Conservation (phyloP, 2,329 filamentous ascomycete genomes). For the Hawksworthiomyces lignivorus region DNA sequence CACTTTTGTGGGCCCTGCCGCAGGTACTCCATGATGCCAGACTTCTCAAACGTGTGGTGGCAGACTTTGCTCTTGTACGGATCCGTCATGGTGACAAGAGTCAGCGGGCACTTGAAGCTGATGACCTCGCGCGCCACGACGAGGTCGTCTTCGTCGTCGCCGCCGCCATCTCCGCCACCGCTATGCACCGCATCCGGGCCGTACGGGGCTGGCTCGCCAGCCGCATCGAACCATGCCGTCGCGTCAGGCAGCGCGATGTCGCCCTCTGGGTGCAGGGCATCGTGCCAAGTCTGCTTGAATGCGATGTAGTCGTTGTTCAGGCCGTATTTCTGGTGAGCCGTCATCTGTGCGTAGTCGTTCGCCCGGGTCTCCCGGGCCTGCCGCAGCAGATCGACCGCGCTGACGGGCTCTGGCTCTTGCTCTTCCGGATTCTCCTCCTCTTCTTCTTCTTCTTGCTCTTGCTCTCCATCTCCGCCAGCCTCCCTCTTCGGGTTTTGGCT, state of each 20-base stretch:
- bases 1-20: constrained; percentile 38
- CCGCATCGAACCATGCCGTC: constrained; percentile 44
- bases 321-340: constrained; percentile 41
- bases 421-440: constrained; percentile 17
- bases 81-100: constrained; percentile 54
- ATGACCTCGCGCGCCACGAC: constrained; percentile 56
- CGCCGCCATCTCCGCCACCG: constrained; percentile 33
- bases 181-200: constrained; percentile 16
- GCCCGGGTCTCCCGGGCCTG: constrained; percentile 29
- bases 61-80: constrained; percentile 61
- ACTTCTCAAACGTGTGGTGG: constrained; percentile 65
- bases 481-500: constrained; percentile 13
- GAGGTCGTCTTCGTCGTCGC: constrained; percentile 61
- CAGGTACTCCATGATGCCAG: constrained; percentile 51
- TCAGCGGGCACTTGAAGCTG: constrained; percentile 63
- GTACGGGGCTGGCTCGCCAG: constrained; percentile 30
- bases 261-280: constrained; percentile 40
- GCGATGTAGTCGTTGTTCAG: constrained; percentile 50
- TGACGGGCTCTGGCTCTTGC: constrained; percentile 13
- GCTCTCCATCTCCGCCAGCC: constrained; percentile 19
- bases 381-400: constrained; percentile 28
- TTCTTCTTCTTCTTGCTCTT: constrained; percentile 18
- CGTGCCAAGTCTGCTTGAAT: constrained; percentile 54
- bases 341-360: constrained; percentile 34
- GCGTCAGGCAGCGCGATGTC: constrained; percentile 45